Evolutionary conservation across 2,329 filamentous ascomycete species (phyloP), one percentile per base, ranked within the genome.

Genomic region (Aspergillus oerlinghausenensis): DNA sequence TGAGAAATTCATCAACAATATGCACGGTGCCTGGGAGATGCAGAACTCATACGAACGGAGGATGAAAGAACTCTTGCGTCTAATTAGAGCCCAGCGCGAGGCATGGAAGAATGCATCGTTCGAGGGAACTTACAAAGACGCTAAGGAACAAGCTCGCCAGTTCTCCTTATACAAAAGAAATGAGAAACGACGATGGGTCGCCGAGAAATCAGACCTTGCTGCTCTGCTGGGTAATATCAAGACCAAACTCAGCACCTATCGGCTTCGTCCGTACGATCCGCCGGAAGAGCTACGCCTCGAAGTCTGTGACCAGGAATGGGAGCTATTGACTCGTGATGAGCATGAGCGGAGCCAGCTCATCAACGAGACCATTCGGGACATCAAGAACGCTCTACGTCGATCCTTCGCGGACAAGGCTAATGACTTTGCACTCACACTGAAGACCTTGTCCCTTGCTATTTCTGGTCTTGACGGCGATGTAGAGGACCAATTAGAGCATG

Each of bases 1-100:
- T 4, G 94, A 99, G 78, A 99, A 99, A 76, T 99, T 99, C 69
- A 90, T 99, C 66, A 91, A 90, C 71, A 97, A 94, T 73, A 97
- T 99, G 94, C 92, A 97, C 71, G 94, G 94, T 23, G 93, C 94
- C 8, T 99, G 94, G 94, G 93, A 97, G 76, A 99, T 99, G 94
- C 92, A 99, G 75, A 96, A 91, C 70, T 90, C 89, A 29, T 99
- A 93, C 71, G 94, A 99, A 79, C 84, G 88, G 68, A 85, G 94
- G 59, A 96, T 97, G 90, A 85, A 85, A 56, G 90, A 87, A 63
- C 81, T 99, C 43, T 79, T 97, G 61, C 82, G 85, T 64, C 82
- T 86, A 61, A 91, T 97, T 65, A 80, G 82, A 26, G 82, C 82
- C 61, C 92, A 96, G 73, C 82, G 87, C 50, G 81, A 88, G 54